phyloP scores from a whole-genome alignment of 768 basidiomycete species.

The Gautieria morchelliformis region DNA sequence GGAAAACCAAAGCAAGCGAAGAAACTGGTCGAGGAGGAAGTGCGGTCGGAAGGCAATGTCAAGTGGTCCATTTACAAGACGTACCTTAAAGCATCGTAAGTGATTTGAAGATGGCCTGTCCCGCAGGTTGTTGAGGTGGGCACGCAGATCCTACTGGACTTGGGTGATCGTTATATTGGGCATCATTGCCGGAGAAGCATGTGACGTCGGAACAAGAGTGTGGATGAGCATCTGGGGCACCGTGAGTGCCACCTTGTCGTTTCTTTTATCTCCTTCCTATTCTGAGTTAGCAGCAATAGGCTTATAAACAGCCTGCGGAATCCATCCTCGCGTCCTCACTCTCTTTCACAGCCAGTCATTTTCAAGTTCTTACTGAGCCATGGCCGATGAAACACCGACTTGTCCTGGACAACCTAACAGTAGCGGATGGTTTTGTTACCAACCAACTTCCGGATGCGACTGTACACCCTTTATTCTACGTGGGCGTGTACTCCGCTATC shows the following conservation, averaged over 20 bases:
- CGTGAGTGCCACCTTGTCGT: background rate
- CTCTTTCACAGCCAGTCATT: background rate
- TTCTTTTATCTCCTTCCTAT: background rate
- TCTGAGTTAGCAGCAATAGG: background rate
- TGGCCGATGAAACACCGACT: background rate
- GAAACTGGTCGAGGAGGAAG: slow-evolving; percentile 14
- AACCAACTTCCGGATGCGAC: slow-evolving; percentile 1
- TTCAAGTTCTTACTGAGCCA: background rate
- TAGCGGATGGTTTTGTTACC: background rate
- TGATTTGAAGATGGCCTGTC: background rate
- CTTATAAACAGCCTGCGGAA: background rate
- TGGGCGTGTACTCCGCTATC: slow-evolving; percentile 11
- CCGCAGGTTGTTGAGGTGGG: background rate
- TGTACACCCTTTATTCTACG: slow-evolving; percentile 13
- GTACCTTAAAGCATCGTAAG: slow-evolving; percentile 16
- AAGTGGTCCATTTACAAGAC: slow-evolving; percentile 18
- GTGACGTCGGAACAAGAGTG: slow-evolving; percentile 13
- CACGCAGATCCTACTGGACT: slow-evolving; percentile 11
- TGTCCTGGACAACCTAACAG: background rate
- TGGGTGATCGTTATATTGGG: slow-evolving; percentile 12
- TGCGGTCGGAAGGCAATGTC: slow-evolving; percentile 11
- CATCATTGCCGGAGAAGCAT: slow-evolving; percentile 7
- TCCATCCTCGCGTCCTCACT: background rate
- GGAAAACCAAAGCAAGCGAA: slow-evolving; percentile 8
- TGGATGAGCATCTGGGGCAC: slow-evolving; percentile 24